Percentiles rank a stretch among this genome's conserved stretches.
These are phyloP conservation scores for Citeromyces matritensis DNA, from an alignment of 805 yeast species.

Conservation along the genomic window DNA sequence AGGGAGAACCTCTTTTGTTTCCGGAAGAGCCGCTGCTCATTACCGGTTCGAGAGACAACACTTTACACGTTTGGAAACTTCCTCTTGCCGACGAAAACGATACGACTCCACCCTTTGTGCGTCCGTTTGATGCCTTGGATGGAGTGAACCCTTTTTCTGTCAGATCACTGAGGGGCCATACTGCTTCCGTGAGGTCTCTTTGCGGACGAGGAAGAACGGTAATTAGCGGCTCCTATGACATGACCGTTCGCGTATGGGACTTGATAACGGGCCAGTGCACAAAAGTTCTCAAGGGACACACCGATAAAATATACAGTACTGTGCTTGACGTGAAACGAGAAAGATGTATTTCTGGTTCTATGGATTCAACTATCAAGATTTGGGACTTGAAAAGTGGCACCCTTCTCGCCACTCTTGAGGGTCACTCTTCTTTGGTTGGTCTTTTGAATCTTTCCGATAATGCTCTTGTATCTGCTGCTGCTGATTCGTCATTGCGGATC, in stretches of 20 bases:
- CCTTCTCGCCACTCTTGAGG: constrained; percentile 56
- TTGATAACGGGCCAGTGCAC: constrained; percentile 58
- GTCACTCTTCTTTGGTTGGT: constrained; percentile 87
- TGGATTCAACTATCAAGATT: constrained; percentile 76
- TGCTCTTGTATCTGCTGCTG: constrained; percentile 85
- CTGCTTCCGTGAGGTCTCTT: constrained; percentile 73
- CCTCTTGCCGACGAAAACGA: constrained; percentile 31
- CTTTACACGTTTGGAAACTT: constrained; percentile 61
- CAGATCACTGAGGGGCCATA: constrained; percentile 59
- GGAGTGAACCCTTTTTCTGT: constrained; percentile 46
- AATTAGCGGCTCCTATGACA: constrained; percentile 84
- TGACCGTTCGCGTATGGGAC: constrained; percentile 88
- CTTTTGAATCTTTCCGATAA: constrained; percentile 63
- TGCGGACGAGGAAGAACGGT: constrained; percentile 75
- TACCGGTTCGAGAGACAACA: constrained; percentile 81
- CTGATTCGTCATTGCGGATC: constrained; percentile 79
- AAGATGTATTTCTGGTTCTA: constrained; percentile 80
- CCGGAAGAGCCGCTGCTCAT: constrained; percentile 58
- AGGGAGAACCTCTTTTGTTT: constrained; percentile 36
- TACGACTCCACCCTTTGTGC: constrained; percentile 14
- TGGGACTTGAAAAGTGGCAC: constrained; percentile 82
- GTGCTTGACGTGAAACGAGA: constrained; percentile 63
- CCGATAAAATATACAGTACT: constrained; percentile 80
- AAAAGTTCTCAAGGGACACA: constrained; percentile 68
- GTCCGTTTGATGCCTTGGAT: constrained; percentile 21